Evolutionary conservation across 2,329 filamentous ascomycete genomes (phyloP).

Genomic region (Claviceps sp.): DNA sequence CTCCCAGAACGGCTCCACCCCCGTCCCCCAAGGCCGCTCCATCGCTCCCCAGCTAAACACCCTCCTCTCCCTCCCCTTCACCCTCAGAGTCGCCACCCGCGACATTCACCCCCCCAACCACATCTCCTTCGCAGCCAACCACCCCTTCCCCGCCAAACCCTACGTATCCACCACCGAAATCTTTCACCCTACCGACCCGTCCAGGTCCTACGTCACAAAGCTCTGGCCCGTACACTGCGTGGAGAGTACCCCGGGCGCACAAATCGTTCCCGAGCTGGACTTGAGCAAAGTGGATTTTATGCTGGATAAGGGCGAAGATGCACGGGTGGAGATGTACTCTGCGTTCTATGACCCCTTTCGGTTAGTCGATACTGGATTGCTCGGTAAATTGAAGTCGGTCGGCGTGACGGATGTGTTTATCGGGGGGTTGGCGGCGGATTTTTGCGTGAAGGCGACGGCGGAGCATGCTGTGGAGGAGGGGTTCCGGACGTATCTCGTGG

Average conservation of each 20-base stretch:
- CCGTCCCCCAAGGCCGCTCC: slow-evolving; percentile 59
- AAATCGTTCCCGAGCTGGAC: slow-evolving; percentile 61
- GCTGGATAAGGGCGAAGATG: slow-evolving; percentile 66
- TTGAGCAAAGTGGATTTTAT: slow-evolving; percentile 44
- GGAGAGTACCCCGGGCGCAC: slow-evolving; percentile 56
- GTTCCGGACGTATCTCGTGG: slow-evolving; percentile 62
- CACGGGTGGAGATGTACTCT: slow-evolving; percentile 81
- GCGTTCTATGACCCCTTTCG: slow-evolving; percentile 75
- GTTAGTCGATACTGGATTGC: slow-evolving; percentile 51
- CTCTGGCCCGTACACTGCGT: slow-evolving; percentile 92
- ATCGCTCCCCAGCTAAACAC: slow-evolving; percentile 60
- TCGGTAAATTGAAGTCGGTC: slow-evolving; percentile 37
- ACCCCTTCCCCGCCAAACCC: slow-evolving; percentile 47
- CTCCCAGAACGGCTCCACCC: slow-evolving; percentile 66
- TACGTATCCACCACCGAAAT: slow-evolving; percentile 55
- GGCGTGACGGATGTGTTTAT: slow-evolving; percentile 69
- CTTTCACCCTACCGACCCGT: slow-evolving; percentile 48
- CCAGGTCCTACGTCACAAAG: slow-evolving; percentile 49
- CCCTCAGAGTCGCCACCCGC: slow-evolving; percentile 68
- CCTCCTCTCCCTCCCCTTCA: slow-evolving; percentile 60
- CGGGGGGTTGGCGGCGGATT: slow-evolving; percentile 78
- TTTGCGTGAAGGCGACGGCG: slow-evolving; percentile 75
- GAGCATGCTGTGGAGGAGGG: slow-evolving; percentile 64
- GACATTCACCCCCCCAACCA: slow-evolving; percentile 80
- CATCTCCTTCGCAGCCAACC: slow-evolving; percentile 80